Base-by-base conservation (phyloP, 2,329 filamentous ascomycete genomes). In the Emmonsiellopsis sp. region DNA sequence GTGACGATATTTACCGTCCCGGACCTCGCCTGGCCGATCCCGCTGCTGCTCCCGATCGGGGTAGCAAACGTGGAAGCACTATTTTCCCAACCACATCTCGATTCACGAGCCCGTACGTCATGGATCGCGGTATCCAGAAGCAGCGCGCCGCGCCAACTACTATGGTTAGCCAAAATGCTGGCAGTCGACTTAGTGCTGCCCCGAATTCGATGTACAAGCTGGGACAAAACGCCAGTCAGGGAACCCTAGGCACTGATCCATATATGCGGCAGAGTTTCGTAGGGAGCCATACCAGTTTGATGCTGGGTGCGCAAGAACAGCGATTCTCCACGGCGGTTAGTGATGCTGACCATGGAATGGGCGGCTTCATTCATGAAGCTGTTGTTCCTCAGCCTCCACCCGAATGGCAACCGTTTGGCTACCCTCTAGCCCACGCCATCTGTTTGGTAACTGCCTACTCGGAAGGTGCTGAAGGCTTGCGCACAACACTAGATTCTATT, bases 351-450 rank as follows among this genome's bases (percentile, higher is more conserved):
- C 84, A 0, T 82, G 91, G 91, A 6, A 89, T 92, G 7, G 84
- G 89, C 35, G 92, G 91, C n/a, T 95, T 96, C 68, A 94, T 97
- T 53, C 92, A 97, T 67, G 91, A 96, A 69, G 81, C 88, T 40
- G 93, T 98, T 41, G 91, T 98, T 47, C 92, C 94, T 32, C 93
- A 98, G 66, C 93, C 93, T 38, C 93, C 93, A 7, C 85, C 91
- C 2, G 93, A 98, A 70, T 98, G 91, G 86, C 91, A 96, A 74
- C 93, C 93, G 0, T 97, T 95, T 67, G 93, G 92, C 1, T 98
- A 89, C 69, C 93, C 94, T 11, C 76, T 98, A 59, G 93, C 91
- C 46, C 93, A 98, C 71, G 80, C 88, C 0, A 90, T 98, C 66
- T 97, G 92, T 70, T 73, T 98, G 59, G 91, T 98, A 50, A 98